Evolutionary conservation across 331 rosid genomes (phyloP).

Genomic region (Telfairia occidentalis): DNA sequence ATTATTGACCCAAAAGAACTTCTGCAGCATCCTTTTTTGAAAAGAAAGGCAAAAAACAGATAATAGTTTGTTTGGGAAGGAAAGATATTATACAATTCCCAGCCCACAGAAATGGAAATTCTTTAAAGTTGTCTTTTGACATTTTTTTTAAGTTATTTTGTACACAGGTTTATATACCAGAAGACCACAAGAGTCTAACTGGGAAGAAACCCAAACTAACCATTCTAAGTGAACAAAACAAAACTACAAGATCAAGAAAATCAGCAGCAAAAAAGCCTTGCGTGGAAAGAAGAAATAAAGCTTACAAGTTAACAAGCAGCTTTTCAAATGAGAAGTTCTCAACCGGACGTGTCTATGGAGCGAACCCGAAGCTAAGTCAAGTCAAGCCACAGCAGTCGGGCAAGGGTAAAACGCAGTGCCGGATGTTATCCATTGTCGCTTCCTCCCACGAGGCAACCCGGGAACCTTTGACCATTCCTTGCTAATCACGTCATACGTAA

Average conservation of each 20-base stretch:
- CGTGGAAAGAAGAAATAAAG: not conserved
- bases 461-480: conserved; percentile 83
- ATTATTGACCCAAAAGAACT: conserved; percentile 2
- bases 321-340: not conserved
- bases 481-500: conserved; percentile 47
- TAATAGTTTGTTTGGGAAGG: not conserved
- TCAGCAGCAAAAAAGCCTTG: not conserved
- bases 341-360: conserved; percentile 10
- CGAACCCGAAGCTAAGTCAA: conserved; percentile 17
- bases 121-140: conserved; percentile 9
- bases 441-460: conserved; percentile 55
- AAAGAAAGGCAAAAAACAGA: not conserved
- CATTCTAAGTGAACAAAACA: not conserved
- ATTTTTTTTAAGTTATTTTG: conserved; percentile 8
- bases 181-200: not conserved
- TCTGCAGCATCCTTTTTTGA: not conserved
- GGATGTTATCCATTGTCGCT: conserved; percentile 53
- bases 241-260: not conserved
- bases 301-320: conserved; percentile 1
- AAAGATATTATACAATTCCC: not conserved
- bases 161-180: not conserved
- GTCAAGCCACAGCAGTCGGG: conserved; percentile 56
- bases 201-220: not conserved
- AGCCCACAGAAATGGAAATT: not conserved
- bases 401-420: conserved; percentile 77